Evolutionary conservation across 768 basidiomycete genomes (phyloP), one percentile per base, ranked within the genome.

Genomic region (Agrocybe pediades): DNA sequence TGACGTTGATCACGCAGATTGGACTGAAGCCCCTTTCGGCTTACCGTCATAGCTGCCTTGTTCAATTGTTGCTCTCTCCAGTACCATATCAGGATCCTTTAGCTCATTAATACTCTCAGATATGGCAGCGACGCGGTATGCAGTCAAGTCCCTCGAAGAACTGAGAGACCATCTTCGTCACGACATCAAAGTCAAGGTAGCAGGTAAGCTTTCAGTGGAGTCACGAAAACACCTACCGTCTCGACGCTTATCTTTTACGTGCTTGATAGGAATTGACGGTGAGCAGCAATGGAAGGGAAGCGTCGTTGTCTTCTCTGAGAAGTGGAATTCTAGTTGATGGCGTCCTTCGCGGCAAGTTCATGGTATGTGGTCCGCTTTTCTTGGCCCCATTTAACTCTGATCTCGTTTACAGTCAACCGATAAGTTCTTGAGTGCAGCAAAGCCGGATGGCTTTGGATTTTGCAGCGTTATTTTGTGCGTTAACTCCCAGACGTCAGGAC

Each of bases 261-360:
- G n/a, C 25, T 29, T 44, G 51, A 21, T 41, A 76, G 73, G 78
- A 15, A 77, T 92, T 51, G 90, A 92, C 66, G 90, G 90, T 91
- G 67, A 63, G 72, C 60, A 23, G 25, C 25, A 23, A 45, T 17
- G 26, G 20, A 21, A 17, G 11, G 36, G 21, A 21, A 13, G 39
- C 17, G 21, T 49, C 41, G 16, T 47, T 44, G n/a, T n/a, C n/a
- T n/a, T n/a, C n/a, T n/a, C n/a, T n/a, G n/a, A n/a, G n/a, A n/a
- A n/a, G n/a, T n/a, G n/a, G n/a, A n/a, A n/a, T n/a, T n/a, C 49
- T 24, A 95, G 93, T 95, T 29, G 96, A 98, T 70, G 96, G 96
- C 24, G 86, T 98, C 9, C 77, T 97, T 15, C 81, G 96, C 26
- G 96, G 96, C n/a, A 98, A 98, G 72, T 90, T 87, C 66, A 92